Evolutionary conservation across 306 rosid genomes (phyloP).

Genomic region (Acacia melanoxylon): DNA sequence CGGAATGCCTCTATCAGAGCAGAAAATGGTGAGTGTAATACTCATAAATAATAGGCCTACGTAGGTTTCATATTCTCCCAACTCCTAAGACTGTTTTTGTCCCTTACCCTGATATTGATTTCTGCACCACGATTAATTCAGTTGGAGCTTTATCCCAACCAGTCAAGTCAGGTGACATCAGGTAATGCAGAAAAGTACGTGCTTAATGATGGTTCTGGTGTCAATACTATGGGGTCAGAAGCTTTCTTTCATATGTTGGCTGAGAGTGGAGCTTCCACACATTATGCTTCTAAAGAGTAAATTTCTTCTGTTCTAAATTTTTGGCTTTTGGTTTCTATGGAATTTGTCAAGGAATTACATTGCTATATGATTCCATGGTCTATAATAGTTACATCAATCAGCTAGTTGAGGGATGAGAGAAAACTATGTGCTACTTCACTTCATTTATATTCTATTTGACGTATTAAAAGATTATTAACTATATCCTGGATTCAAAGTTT

Average conservation of each 20-base stretch:
- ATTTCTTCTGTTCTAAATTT: slow-evolving; percentile 33
- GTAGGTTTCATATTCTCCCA: slow-evolving; percentile 28
- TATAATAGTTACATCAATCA: slow-evolving; percentile 12
- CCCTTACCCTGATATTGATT: slow-evolving; percentile 35
- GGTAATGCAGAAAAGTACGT: slow-evolving; percentile 59
- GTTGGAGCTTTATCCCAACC: slow-evolving; percentile 46
- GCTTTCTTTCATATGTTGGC: slow-evolving; percentile 61
- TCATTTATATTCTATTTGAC: not conserved
- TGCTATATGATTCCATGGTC: not conserved
- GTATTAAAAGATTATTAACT: not conserved
- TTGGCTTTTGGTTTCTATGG: slow-evolving; percentile 20
- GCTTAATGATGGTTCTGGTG: slow-evolving; percentile 53
- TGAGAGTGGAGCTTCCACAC: slow-evolving; percentile 61
- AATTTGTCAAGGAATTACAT: slow-evolving; percentile 19
- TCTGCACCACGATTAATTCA: slow-evolving; percentile 39
- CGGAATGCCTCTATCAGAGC: slow-evolving; percentile 38
- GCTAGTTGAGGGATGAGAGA: not conserved
- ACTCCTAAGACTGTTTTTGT: slow-evolving; percentile 27
- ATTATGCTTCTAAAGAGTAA: slow-evolving; percentile 76
- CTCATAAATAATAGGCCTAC: slow-evolving; percentile 23
- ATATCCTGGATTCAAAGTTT: slow-evolving; percentile 13
- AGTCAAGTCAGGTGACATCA: slow-evolving; percentile 50
- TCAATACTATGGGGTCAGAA: slow-evolving; percentile 61
- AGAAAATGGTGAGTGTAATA: slow-evolving; percentile 49
- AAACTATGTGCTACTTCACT: slow-evolving; percentile 20